Evolutionary conservation across 2,329 filamentous ascomycete species (phyloP).

Genomic region (Pseudogymnoascus sp.): DNA sequence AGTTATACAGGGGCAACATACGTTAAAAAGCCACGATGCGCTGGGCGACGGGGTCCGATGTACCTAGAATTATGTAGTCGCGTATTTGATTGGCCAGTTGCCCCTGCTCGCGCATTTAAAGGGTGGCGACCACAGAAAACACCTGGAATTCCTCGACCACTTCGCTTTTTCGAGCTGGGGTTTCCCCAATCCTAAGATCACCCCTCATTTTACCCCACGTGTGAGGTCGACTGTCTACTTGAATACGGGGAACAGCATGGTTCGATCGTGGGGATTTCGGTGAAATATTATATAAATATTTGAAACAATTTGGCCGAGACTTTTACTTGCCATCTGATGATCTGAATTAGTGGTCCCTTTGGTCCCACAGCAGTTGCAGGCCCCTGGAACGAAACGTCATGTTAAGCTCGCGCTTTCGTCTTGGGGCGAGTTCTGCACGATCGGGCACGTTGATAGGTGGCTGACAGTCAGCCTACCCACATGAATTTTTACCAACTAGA

Average conservation of each 20-base stretch:
- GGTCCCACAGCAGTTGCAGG: not conserved
- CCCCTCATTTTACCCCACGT: slow-evolving; percentile 60
- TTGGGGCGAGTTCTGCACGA: not conserved
- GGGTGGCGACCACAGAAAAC: too few relatives aligned
- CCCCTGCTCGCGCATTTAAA: too few relatives aligned
- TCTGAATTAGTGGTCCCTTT: not conserved
- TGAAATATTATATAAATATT: not conserved
- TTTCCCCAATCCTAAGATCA: too few relatives aligned
- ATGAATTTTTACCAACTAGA: not conserved
- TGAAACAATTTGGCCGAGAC: slow-evolving; percentile 7
- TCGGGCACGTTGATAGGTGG: not conserved
- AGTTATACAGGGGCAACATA: too few relatives aligned
- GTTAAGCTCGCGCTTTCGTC: not conserved
- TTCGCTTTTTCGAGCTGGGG: too few relatives aligned
- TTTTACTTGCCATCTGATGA: not conserved
- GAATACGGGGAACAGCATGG: not conserved
- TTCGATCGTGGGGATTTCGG: not conserved
- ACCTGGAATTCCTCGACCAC: too few relatives aligned
- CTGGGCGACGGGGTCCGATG: too few relatives aligned
- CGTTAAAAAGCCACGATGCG: too few relatives aligned
- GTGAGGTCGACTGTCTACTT: slow-evolving; percentile 33
- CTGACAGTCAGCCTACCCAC: not conserved
- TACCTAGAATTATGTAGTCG: too few relatives aligned
- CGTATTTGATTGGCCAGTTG: too few relatives aligned
- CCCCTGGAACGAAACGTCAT: slow-evolving; percentile 4